These are phyloP conservation scores for Torulaspora microellipsoides DNA, from an alignment of 805 yeast species.

Conservation along the genomic window DNA sequence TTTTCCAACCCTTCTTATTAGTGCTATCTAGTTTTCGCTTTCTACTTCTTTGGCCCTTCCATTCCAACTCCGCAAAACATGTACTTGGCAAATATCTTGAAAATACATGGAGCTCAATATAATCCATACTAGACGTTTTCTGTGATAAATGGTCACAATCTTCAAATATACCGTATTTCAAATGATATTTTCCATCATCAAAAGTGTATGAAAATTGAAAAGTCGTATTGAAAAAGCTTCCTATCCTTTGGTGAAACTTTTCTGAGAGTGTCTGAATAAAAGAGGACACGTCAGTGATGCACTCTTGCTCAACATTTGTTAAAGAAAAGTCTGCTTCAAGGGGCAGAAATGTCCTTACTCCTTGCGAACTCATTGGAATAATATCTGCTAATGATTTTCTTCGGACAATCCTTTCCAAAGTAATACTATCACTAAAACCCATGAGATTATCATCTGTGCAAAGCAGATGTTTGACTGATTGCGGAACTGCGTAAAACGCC, in stretches of 20 bases:
- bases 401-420: constrained; percentile 10
- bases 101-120: constrained; percentile 10
- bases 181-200: constrained; percentile 5
- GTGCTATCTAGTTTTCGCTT: not conserved
- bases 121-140: constrained; percentile 1
- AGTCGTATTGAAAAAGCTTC: constrained; percentile 10
- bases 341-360: constrained; percentile 7
- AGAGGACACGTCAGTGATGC: not conserved
- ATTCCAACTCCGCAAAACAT: not conserved
- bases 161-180: constrained; percentile 11
- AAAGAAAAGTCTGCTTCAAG: constrained; percentile 6
- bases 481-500: constrained; percentile 9
- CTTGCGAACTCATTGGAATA: constrained; percentile 12
- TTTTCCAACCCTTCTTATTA: constrained; percentile 8
- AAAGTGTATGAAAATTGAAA: constrained; percentile 10
- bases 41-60: not conserved
- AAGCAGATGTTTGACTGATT: constrained; percentile 5
- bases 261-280: constrained; percentile 7
- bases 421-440: constrained; percentile 10
- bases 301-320: not conserved
- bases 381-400: constrained; percentile 9
- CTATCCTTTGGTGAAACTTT: constrained; percentile 7
- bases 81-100: constrained; percentile 7
- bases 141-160: constrained; percentile 3
- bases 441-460: constrained; percentile 10